A percentile compares a stretch with the other conserved stretches of the same genome.
Evolutionary conservation across 805 yeast genomes (phyloP).

Genomic region (Jamesozyma spencerorum): DNA sequence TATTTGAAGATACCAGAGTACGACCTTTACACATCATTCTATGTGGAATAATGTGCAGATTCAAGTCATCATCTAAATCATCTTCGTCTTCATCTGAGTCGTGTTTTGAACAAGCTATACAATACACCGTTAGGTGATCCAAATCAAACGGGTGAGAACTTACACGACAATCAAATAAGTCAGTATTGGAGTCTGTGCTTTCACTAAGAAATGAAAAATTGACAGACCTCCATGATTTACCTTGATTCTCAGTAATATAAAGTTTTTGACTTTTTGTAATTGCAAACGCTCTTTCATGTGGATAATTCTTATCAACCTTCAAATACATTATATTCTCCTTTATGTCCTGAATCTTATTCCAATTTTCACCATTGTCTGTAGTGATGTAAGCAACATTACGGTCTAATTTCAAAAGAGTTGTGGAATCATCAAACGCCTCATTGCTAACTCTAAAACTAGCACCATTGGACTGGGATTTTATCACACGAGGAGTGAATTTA

Average conservation of each 20-base stretch:
- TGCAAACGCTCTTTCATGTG: conserved; percentile 18
- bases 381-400: conserved; percentile 31
- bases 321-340: conserved; percentile 3
- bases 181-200: not conserved
- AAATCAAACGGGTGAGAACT: conserved; percentile 13
- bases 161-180: conserved; percentile 4
- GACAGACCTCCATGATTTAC: conserved; percentile 19
- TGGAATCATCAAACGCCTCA: conserved; percentile 43
- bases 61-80: not conserved
- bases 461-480: conserved; percentile 2
- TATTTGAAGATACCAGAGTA: conserved; percentile 5
- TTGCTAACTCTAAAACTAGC: conserved; percentile 2
- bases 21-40: not conserved
- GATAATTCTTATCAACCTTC: conserved; percentile 10
- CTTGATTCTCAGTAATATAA: conserved; percentile 23
- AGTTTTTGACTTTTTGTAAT: conserved; percentile 1
- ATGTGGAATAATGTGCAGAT: not conserved
- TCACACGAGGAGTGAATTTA: conserved; percentile 17
- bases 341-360: conserved; percentile 26
- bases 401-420: conserved; percentile 32
- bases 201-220: not conserved
- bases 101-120: conserved; percentile 6
- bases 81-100: conserved; percentile 1
- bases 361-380: conserved; percentile 42
- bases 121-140: conserved; percentile 9